phyloP scores from a whole-genome alignment of 305 asterid species.

The Rubia occidens region DNA sequence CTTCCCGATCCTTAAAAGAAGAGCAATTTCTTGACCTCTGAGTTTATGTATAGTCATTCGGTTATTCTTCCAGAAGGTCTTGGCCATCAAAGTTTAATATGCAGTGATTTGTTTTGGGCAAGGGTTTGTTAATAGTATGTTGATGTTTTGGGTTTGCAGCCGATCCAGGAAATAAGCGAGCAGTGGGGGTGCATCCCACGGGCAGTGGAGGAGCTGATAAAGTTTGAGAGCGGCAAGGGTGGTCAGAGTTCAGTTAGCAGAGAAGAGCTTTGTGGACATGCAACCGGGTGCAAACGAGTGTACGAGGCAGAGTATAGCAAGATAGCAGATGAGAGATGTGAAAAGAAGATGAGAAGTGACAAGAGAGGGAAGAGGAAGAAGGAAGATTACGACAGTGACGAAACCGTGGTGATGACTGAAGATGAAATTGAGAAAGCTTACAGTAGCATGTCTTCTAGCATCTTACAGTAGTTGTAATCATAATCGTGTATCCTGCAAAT shows the following conservation, averaged over 20 bases:
- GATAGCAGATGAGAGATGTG: neutral
- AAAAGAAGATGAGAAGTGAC: neutral
- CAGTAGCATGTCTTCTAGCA: constrained; percentile 10
- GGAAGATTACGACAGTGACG: constrained; percentile 16
- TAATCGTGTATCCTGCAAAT: too few species aligned
- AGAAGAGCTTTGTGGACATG: constrained; percentile 33
- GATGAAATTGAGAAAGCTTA: constrained; percentile 77
- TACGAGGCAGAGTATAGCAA: constrained; percentile 22
- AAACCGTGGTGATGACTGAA: constrained; percentile 86
- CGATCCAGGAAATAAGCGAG: constrained; percentile 15
- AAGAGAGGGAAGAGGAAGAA: neutral
- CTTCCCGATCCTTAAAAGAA: neutral
- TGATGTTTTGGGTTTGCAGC: constrained; percentile 17
- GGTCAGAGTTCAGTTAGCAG: constrained; percentile 5
- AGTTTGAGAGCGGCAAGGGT: constrained; percentile 19
- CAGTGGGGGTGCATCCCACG: constrained; percentile 61
- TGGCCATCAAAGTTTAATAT: neutral
- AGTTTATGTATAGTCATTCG: neutral
- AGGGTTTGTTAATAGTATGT: neutral
- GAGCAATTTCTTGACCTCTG: neutral
- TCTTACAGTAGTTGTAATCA: too few species aligned
- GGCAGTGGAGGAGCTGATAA: constrained; percentile 45
- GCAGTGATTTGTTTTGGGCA: neutral
- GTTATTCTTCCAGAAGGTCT: neutral
- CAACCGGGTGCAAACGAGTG: constrained; percentile 49